Base-by-base conservation (phyloP, 163 green algal species). In the Trebouxiophyceae sp. region DNA sequence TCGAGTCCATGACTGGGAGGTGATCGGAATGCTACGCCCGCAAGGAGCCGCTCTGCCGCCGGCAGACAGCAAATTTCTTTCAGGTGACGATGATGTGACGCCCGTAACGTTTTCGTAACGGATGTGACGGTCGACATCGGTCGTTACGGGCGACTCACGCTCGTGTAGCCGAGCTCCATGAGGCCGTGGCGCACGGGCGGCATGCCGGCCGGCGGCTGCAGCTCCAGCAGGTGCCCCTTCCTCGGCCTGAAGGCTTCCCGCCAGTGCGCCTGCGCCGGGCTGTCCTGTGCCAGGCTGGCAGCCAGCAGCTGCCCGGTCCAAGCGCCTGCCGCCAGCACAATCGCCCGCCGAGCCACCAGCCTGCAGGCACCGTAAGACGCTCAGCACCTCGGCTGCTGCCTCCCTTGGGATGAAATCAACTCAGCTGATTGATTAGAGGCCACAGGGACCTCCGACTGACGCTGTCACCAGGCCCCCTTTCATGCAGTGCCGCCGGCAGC, bases 141-240 rank as follows among this genome's bases (percentile, higher is more conserved):
- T n/a, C n/a, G 19, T 59, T 24, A 62, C 22, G 5, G 39, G 77
- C 19, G 39, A 50, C 39, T 50, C 39, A 50, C 79, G 62, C 83
- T 75, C 7, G 79, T 85, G 65, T 93, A 93, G 0, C 60, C 71
- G 45, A 83, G 64, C 54, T 93, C 86, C 86, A 93, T 93, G 23
- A 88, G 75, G 60, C 86, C 86, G 31, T 69, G 69, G 0, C 2
- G 47, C 32, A 89, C 45, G 0, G 33, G 45, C 2, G 79, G 74
- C 77, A 89, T 84, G 45, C 71, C 66, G 2, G 2, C 4, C 23
- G 86, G 81, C 23, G 12, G 29, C 4, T 68, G 30, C 66, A 89
- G 22, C 60, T 89, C 81, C 44, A 91, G 67, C 63, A 92, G 66
- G 58, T 90, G 80, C 0, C 85, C 84, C 4, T 70, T 57, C 30